phyloP scores from a whole-genome alignment of 164 flowering plant genomes.

The Liriodendron chinense region DNA sequence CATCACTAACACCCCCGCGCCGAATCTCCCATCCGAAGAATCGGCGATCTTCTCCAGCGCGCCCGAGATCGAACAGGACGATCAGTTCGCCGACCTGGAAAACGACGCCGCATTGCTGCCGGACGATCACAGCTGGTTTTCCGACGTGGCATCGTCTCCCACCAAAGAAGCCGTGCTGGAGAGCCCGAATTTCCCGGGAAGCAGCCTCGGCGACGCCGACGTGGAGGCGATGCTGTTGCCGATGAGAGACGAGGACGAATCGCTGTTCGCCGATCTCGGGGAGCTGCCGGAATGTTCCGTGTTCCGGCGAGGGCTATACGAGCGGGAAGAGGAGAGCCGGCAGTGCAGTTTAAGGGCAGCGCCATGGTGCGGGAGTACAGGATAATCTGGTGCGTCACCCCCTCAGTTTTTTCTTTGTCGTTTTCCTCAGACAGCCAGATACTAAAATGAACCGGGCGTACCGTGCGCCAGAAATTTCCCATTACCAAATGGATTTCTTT shows the following conservation, averaged over 20 bases:
- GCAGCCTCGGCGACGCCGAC: conserved; percentile 23
- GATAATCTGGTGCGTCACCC: conserved; percentile 11
- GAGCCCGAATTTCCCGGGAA: conserved; percentile 44
- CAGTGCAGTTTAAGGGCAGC: conserved; percentile 29
- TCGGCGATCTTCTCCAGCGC: conserved; percentile 11
- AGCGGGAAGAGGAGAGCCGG: conserved; percentile 30
- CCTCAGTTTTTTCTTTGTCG: not conserved
- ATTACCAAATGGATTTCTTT: not conserved
- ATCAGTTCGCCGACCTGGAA: conserved; percentile 30
- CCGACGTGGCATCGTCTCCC: conserved; percentile 36
- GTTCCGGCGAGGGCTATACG: conserved; percentile 43
- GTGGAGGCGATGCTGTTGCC: conserved; percentile 36
- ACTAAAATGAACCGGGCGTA: conserved; percentile 24
- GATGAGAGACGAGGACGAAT: conserved; percentile 70
- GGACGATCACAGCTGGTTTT: conserved; percentile 17
- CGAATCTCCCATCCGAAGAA: conserved; percentile 12
- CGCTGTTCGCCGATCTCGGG: conserved; percentile 83
- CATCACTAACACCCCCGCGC: conserved; percentile 2
- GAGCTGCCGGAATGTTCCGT: conserved; percentile 87
- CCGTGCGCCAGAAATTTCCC: conserved; percentile 22
- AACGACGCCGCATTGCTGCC: conserved; percentile 36
- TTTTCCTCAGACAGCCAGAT: not conserved
- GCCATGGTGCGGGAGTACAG: conserved; percentile 42
- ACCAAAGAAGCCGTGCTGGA: conserved; percentile 33
- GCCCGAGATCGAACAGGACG: conserved; percentile 15